phyloP scores from a whole-genome alignment of 2,329 filamentous ascomycete genomes.

The Phoma sp. region DNA sequence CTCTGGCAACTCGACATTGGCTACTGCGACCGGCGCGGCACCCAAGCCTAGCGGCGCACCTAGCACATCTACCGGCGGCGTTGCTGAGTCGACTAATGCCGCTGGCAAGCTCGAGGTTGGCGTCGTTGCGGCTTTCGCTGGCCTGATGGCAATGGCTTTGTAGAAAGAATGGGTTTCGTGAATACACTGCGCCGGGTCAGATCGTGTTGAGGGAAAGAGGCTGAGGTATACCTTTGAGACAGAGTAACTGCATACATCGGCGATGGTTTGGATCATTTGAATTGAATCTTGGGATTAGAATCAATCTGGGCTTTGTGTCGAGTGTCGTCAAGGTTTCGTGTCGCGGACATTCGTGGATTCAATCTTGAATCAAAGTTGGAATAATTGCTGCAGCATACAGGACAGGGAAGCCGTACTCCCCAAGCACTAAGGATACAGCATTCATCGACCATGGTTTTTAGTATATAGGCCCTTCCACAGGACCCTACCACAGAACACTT shows the following conservation, averaged over 20 bases:
- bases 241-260: constrained; percentile 3
- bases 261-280: not conserved
- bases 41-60: constrained; percentile 15
- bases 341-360: too few relatives aligned
- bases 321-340: too few relatives aligned
- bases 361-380: too few relatives aligned
- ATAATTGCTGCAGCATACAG: too few relatives aligned
- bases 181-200: too few relatives aligned
- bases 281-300: not conserved
- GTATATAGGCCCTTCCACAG: too few relatives aligned
- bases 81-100: constrained; percentile 26
- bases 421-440: too few relatives aligned
- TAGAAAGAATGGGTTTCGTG: constrained; percentile 14
- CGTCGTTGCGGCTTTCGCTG: constrained; percentile 33
- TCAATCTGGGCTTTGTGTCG: not conserved
- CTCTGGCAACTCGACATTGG: constrained; percentile 17
- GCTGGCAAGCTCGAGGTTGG: constrained; percentile 35
- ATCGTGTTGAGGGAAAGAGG: not conserved
- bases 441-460: too few relatives aligned
- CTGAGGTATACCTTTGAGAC: not conserved
- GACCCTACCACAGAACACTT: too few relatives aligned
- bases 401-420: too few relatives aligned
- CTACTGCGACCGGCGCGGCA: constrained; percentile 19
- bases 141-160: constrained; percentile 35
- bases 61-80: constrained; percentile 16